Conservation (phyloP, 2,329 filamentous ascomycete species). For the Clonostachys chloroleuca region DNA sequence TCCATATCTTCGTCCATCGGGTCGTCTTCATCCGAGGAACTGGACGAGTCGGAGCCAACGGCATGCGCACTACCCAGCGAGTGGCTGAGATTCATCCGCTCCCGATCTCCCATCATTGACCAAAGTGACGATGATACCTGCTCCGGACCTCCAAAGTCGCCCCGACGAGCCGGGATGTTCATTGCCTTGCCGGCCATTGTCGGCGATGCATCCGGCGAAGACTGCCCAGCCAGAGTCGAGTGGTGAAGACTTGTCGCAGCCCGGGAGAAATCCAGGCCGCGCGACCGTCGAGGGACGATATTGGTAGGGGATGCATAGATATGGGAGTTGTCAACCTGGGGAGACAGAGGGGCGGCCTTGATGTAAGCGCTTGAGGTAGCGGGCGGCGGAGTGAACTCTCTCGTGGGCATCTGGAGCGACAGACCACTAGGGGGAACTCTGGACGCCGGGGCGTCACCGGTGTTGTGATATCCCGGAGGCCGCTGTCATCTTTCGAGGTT, state of each 20-base stretch:
- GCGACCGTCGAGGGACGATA: slow-evolving; percentile 81
- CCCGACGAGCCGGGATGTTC: slow-evolving; percentile 53
- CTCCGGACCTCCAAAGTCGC: slow-evolving; percentile 43
- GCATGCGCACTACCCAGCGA: slow-evolving; percentile 66
- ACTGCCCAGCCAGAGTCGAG: slow-evolving; percentile 84
- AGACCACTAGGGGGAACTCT: slow-evolving; percentile 60
- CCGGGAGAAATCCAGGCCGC: slow-evolving; percentile 88
- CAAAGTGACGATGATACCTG: slow-evolving; percentile 71
- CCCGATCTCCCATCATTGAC: slow-evolving; percentile 65
- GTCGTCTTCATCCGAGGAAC: slow-evolving; percentile 66
- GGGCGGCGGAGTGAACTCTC: slow-evolving; percentile 28
- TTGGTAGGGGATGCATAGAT: slow-evolving; percentile 85
- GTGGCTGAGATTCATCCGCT: slow-evolving; percentile 70
- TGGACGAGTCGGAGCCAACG: slow-evolving; percentile 74
- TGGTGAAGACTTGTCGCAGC: slow-evolving; percentile 94
- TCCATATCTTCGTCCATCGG: slow-evolving; percentile 72
- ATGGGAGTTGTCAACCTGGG: slow-evolving; percentile 79
- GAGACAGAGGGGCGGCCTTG: slow-evolving; percentile 70
- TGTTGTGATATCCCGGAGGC: slow-evolving; percentile 31
- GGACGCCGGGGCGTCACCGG: slow-evolving; percentile 73
- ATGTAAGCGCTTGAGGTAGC: slow-evolving; percentile 23
- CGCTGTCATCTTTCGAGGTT: slow-evolving; percentile 64
- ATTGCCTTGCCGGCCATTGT: slow-evolving; percentile 67
- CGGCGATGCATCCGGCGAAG: slow-evolving; percentile 86
- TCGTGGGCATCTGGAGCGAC: slow-evolving; percentile 26